A percentile compares a stretch with the other conserved stretches of the same genome.
Evolutionary conservation across 192 early-diverging fungal genomes (phyloP).

Genomic region (Chytriomyces confervae): DNA sequence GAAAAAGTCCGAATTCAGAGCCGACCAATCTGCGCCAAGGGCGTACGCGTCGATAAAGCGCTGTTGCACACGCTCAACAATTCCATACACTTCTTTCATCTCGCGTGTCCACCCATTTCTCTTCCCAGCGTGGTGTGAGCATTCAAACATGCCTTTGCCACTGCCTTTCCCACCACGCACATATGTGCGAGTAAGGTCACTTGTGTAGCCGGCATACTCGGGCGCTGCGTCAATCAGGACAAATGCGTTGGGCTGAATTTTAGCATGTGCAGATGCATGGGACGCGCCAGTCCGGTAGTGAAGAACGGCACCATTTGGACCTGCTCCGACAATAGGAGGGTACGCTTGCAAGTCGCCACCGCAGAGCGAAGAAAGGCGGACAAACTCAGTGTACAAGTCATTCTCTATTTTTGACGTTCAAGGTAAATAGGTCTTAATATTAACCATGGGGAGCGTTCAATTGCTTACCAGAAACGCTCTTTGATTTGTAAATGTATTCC

Average conservation of each 20-base stretch:
- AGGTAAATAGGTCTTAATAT: background rate
- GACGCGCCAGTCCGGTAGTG: slow-evolving; percentile 86
- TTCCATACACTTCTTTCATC: slow-evolving; percentile 39
- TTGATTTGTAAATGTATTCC: slow-evolving; percentile 51
- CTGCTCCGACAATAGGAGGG: slow-evolving; percentile 82
- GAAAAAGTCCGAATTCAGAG: slow-evolving; percentile 30
- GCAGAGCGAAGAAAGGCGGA: slow-evolving; percentile 63
- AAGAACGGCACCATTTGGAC: slow-evolving; percentile 77
- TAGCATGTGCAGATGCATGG: slow-evolving; percentile 32
- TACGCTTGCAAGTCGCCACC: slow-evolving; percentile 62
- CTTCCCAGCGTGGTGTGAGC: background rate
- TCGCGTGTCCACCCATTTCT: slow-evolving; percentile 13
- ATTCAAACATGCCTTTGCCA: too few relatives aligned
- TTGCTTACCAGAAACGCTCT: background rate
- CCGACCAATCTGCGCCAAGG: slow-evolving; percentile 49
- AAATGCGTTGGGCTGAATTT: slow-evolving; percentile 46
- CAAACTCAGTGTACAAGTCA: slow-evolving; percentile 77
- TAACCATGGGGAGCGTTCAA: background rate
- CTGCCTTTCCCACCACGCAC: slow-evolving; percentile 9
- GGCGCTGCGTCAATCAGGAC: slow-evolving; percentile 88
- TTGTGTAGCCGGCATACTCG: slow-evolving; percentile 78
- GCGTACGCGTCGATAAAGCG: slow-evolving; percentile 18
- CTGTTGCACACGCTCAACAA: slow-evolving; percentile 37
- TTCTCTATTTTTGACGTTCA: slow-evolving; percentile 51
- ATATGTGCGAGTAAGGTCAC: slow-evolving; percentile 87